phyloP scores from a whole-genome alignment of 2,329 filamentous ascomycete genomes.

The Colletotrichum cordylinicola region DNA sequence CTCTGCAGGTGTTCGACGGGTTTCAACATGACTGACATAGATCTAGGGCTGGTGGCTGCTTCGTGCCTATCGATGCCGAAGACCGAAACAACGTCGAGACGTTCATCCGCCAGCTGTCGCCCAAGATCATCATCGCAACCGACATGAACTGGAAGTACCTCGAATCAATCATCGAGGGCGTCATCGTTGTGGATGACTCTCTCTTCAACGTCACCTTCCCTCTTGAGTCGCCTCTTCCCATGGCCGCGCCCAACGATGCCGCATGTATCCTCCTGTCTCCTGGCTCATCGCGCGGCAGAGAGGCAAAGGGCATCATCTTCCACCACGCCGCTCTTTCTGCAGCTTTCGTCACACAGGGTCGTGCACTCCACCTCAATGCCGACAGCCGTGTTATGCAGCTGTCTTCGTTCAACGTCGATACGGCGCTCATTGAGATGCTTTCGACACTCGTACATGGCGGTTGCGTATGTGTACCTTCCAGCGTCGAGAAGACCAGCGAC shows the following conservation, averaged over 20 bases:
- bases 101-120: conserved; percentile 48
- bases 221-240: conserved; percentile 33
- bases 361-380: conserved; percentile 52
- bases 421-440: conserved; percentile 56
- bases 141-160: conserved; percentile 46
- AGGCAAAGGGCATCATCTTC: conserved; percentile 66
- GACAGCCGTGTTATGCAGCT: conserved; percentile 62
- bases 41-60: conserved; percentile 49
- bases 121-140: conserved; percentile 49
- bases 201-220: conserved; percentile 34
- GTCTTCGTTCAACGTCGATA: conserved; percentile 59
- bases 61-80: conserved; percentile 54
- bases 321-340: conserved; percentile 65
- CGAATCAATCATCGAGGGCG: conserved; percentile 42
- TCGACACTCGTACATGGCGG: conserved; percentile 60
- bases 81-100: conserved; percentile 46
- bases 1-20: conserved; percentile 30
- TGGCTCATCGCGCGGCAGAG: conserved; percentile 53
- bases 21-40: conserved; percentile 31
- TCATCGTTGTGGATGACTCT: conserved; percentile 47
- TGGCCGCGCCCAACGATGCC: conserved; percentile 47
- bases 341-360: conserved; percentile 55
- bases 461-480: conserved; percentile 63
- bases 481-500: conserved; percentile 53
- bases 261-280: conserved; percentile 69